Evolutionary conservation across 176 grass and related monocot species (phyloP).

Genomic region (Otatea glauca): DNA sequence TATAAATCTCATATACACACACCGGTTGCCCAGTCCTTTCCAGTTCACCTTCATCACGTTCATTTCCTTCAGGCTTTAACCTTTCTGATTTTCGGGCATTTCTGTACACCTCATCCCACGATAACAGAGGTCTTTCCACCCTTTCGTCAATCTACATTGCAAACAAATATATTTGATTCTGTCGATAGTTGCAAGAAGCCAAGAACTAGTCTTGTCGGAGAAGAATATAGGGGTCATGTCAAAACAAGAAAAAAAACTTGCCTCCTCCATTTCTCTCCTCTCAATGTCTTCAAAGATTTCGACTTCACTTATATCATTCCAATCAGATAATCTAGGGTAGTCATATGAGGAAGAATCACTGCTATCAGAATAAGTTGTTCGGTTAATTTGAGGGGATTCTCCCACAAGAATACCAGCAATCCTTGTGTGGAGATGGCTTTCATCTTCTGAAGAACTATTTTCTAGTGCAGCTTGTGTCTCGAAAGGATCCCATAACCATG

Average conservation of each 20-base stretch:
- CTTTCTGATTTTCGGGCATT: slow-evolving; percentile 87
- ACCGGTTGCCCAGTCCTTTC: slow-evolving; percentile 86
- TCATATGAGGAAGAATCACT: slow-evolving; percentile 63
- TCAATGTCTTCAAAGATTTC: slow-evolving; percentile 81
- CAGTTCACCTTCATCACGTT: slow-evolving; percentile 91
- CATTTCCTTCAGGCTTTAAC: slow-evolving; percentile 75
- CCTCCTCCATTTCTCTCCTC: slow-evolving; percentile 88
- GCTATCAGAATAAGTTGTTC: slow-evolving; percentile 46
- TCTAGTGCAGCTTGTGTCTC: slow-evolving; percentile 55
- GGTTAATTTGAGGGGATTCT: slow-evolving; percentile 58
- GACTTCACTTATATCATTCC: slow-evolving; percentile 75
- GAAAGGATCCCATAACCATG: slow-evolving; percentile 84
- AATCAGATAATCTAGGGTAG: slow-evolving; percentile 72
- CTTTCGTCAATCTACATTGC: slow-evolving; percentile 85
- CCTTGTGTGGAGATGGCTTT: slow-evolving; percentile 40
- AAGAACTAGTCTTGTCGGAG: slow-evolving; percentile 24
- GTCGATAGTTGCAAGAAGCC: neutral
- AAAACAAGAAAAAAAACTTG: slow-evolving; percentile 43
- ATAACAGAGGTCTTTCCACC: slow-evolving; percentile 72
- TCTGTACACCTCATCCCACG: slow-evolving; percentile 95
- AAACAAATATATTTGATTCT: slow-evolving; percentile 30
- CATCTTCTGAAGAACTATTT: slow-evolving; percentile 40
- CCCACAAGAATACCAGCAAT: slow-evolving; percentile 57
- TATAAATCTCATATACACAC: slow-evolving; percentile 92
- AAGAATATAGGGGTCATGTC: slow-evolving; percentile 11